Percentiles rank a stretch among this genome's conserved stretches.
Evolutionary conservation across 2,329 filamentous ascomycete genomes (phyloP).

Genomic region (Mollisiaceae sp.): DNA sequence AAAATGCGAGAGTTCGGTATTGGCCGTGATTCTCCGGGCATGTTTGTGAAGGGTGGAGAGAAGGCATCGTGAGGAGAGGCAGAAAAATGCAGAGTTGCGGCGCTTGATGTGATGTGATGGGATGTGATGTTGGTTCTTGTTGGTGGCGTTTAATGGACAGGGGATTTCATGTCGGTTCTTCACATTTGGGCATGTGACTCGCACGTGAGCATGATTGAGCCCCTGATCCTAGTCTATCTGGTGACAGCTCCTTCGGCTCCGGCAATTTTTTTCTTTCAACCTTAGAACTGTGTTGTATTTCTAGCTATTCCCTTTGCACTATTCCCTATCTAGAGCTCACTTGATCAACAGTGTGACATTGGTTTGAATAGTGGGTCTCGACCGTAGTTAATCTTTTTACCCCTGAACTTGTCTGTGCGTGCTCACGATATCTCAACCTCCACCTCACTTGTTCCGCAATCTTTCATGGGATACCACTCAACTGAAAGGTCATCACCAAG

Average conservation of each 20-base stretch:
- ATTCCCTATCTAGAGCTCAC: neutral
- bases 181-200: neutral
- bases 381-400: neutral
- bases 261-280: neutral
- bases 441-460: neutral
- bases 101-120: neutral
- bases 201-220: neutral
- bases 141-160: neutral
- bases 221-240: neutral
- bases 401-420: neutral
- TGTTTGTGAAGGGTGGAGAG: neutral
- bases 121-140: constrained; percentile 8
- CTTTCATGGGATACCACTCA: neutral
- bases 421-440: neutral
- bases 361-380: neutral
- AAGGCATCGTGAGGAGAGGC: neutral
- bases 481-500: neutral
- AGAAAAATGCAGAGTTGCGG: neutral
- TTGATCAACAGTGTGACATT: neutral
- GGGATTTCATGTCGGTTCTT: neutral
- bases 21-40: neutral
- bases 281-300: neutral
- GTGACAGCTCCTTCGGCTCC: too few relatives aligned
- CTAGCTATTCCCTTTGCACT: neutral
- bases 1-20: constrained; percentile 15